These are phyloP conservation scores for Cyberlindnera veronae DNA, from an alignment of 805 yeast genomes.

Conservation along the genomic window DNA sequence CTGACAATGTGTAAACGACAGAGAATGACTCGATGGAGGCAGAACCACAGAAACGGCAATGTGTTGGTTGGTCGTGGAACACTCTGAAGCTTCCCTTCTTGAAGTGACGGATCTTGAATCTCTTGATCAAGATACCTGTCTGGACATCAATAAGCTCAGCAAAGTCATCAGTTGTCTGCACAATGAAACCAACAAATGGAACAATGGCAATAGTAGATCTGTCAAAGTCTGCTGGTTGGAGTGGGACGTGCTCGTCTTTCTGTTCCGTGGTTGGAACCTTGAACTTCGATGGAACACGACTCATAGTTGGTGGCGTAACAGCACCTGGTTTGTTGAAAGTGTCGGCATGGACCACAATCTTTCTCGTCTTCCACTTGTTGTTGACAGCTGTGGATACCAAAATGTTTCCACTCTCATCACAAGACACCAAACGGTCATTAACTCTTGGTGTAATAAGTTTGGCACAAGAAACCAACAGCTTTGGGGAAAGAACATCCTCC, in stretches of 20 bases:
- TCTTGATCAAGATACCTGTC: constrained; percentile 67
- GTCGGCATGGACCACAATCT: constrained; percentile 44
- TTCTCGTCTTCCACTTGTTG: constrained; percentile 59
- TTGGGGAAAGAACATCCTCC: constrained; percentile 30
- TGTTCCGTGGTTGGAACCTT: neutral
- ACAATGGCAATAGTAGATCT: constrained; percentile 46
- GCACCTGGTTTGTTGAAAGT: constrained; percentile 20
- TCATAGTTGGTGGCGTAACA: neutral
- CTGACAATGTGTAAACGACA: constrained; percentile 63
- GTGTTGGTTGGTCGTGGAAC: constrained; percentile 81
- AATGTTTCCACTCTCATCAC: constrained; percentile 45
- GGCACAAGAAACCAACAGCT: constrained; percentile 46
- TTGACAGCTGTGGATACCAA: constrained; percentile 59
- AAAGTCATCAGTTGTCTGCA: constrained; percentile 49
- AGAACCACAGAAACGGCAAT: constrained; percentile 89
- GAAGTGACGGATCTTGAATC: constrained; percentile 58
- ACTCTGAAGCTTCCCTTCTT: constrained; percentile 55
- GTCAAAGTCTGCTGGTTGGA: constrained; percentile 14
- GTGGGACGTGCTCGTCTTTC: neutral
- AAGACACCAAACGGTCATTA: constrained; percentile 64
- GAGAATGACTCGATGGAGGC: constrained; percentile 73
- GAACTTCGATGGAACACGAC: neutral
- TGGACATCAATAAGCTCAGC: constrained; percentile 77
- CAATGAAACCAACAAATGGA: constrained; percentile 72
- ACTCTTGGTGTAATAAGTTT: constrained; percentile 68